Evolutionary conservation across 768 basidiomycete species (phyloP).

Genomic region (Boletales sp.): DNA sequence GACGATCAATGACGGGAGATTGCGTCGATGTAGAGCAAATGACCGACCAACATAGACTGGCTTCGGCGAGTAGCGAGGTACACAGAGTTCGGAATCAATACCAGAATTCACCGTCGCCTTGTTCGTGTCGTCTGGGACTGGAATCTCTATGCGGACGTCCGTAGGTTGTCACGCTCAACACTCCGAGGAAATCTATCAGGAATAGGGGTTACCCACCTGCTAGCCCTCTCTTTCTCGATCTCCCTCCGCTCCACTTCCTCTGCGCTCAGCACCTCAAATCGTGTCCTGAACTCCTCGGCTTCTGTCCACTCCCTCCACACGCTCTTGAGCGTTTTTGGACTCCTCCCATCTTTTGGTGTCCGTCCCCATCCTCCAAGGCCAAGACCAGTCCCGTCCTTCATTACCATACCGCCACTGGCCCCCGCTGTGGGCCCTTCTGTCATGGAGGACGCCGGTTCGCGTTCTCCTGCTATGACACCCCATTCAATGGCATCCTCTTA

Average conservation of each 20-base stretch:
- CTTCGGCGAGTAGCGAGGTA: constrained; percentile 5
- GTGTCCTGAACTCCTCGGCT: constrained; percentile 84
- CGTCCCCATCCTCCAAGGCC: constrained; percentile 72
- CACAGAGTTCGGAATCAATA: constrained; percentile 4
- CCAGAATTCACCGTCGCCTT: constrained; percentile 31
- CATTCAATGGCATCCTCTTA: constrained; percentile 92
- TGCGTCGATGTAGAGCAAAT: constrained; percentile 17
- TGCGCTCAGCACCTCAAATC: constrained; percentile 78
- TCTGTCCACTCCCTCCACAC: constrained; percentile 97
- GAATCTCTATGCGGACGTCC: constrained; percentile 60
- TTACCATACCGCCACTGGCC: constrained; percentile 30
- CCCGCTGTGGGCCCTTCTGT: constrained; percentile 15
- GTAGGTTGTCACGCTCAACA: constrained; percentile 7
- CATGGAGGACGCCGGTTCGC: constrained; percentile 24
- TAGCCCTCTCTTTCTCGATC: constrained; percentile 81
- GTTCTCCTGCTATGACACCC: constrained; percentile 74
- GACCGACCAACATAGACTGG: constrained; percentile 17
- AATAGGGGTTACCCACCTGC: constrained; percentile 41
- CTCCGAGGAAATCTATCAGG: not conserved
- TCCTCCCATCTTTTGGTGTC: constrained; percentile 74
- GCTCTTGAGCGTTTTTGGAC: constrained; percentile 77
- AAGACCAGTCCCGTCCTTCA: constrained; percentile 81
- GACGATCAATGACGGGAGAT: constrained; percentile 9
- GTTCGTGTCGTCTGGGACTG: constrained; percentile 54
- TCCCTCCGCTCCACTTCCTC: constrained; percentile 93